A percentile compares a stretch with the other conserved stretches of the same genome.
These are phyloP conservation scores for Penicillium canariense DNA, from an alignment of 495 filamentous ascomycete genomes.

Conservation along the genomic window DNA sequence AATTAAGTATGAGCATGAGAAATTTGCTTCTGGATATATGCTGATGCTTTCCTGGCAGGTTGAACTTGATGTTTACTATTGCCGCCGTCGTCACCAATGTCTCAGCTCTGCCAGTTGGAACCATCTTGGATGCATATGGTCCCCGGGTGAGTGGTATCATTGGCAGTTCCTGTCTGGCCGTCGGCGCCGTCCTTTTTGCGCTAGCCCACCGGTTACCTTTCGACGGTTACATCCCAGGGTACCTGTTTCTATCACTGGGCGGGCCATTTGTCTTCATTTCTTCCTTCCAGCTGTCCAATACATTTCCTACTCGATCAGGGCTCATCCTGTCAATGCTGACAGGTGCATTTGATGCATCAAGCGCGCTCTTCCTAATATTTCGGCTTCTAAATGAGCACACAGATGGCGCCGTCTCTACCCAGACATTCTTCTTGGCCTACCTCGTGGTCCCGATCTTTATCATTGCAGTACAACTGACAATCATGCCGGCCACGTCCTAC, in stretches of 20 bases:
- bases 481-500: conserved; percentile 81
- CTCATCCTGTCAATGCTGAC: conserved; percentile 82
- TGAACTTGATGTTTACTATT: conserved; percentile 87
- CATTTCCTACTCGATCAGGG: conserved; percentile 82
- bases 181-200: conserved; percentile 70
- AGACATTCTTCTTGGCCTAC: conserved; percentile 74
- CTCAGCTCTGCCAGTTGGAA: conserved; percentile 67
- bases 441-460: conserved; percentile 73
- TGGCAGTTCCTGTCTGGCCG: conserved; percentile 63
- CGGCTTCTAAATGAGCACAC: conserved; percentile 68
- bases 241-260: conserved; percentile 78
- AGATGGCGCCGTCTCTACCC: conserved; percentile 57
- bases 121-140: conserved; percentile 80
- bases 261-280: conserved; percentile 90
- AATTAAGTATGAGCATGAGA: conserved; percentile 51
- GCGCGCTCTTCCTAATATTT: conserved; percentile 85
- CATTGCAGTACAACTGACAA: conserved; percentile 61
- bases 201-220: conserved; percentile 61
- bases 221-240: conserved; percentile 75
- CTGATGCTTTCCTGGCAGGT: conserved; percentile 22
- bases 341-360: conserved; percentile 86
- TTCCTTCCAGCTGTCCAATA: conserved; percentile 89
- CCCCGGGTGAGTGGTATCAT: conserved; percentile 74
- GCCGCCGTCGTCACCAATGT: conserved; percentile 69
- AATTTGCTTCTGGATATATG: background rate